Evolutionary conservation across 1,139 yeast species (phyloP), one percentile per base, ranked within the genome.

Genomic region (Protomyces inouyei): DNA sequence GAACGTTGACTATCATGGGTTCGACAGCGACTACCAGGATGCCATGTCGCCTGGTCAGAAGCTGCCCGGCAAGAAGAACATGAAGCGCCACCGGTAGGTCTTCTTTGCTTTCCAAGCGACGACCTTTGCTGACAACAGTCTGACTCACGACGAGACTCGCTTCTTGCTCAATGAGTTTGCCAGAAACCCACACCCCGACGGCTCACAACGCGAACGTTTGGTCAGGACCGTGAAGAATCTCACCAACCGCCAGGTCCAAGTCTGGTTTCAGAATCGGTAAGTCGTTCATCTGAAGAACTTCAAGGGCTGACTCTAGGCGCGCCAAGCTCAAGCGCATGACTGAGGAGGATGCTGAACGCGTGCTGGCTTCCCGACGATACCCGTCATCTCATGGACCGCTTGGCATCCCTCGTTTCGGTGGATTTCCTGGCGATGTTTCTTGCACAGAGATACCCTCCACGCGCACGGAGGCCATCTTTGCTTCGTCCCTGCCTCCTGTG

Each of bases 221-320:
- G 68, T 68, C 10, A 67, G 67, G 8, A 57, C 59, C 36, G 65
- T 68, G 32, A 68, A 68, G 8, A 69, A 69, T 3, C 55, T 68
- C 10, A 54, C 66, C 10, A 61, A 65, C 16, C 65, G 70, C n/a
- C 69, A 68, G 51, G 61, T 68, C 32, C 70, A 68, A 54, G 69
- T 68, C 38, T 68, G 70, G 70, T 68, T 68, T 52, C 70, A 68
- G 56, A 68, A 68, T 57, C 38, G 70, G 56, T 64, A 64, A 4
- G 68, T 64, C 8, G 5, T n/a, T 56, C 52, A 9, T 28, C 32
- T 28, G 32, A 28, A 28, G 32, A 28, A 6, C 1, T 28, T 6
- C 32, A 28, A 6, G 32, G 3, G 57, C 40, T 55, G 21, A 21
- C 18, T 21, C 16, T 9, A 59, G 63, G 28, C 45, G 64, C n/a